Conservation (phyloP, 441 rosid genomes). For the Eutrema salsugineum region DNA sequence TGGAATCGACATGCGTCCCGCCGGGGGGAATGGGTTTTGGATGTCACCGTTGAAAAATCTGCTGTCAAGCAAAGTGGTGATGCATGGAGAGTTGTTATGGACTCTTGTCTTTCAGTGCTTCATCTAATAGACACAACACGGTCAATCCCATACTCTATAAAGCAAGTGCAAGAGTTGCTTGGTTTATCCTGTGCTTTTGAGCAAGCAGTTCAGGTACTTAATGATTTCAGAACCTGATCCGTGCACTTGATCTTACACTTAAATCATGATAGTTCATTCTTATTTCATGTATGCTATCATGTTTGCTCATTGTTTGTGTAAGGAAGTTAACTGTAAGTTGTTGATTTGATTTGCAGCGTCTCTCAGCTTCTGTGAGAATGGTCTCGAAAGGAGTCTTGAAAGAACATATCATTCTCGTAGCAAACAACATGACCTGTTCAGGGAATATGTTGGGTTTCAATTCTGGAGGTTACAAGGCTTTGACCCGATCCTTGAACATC, state of each 20-base stretch:
- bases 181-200: slow-evolving; percentile 92
- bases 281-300: neutral
- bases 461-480: slow-evolving; percentile 78
- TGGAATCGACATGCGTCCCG: slow-evolving; percentile 47
- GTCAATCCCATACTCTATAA: slow-evolving; percentile 83
- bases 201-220: slow-evolving; percentile 78
- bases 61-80: slow-evolving; percentile 81
- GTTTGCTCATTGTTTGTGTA: neutral
- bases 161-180: slow-evolving; percentile 87
- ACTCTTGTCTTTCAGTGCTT: slow-evolving; percentile 84
- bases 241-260: neutral
- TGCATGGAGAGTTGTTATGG: slow-evolving; percentile 92
- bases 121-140: slow-evolving; percentile 76
- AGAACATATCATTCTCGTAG: slow-evolving; percentile 91
- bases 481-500: slow-evolving; percentile 66
- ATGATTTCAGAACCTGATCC: neutral
- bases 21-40: slow-evolving; percentile 79
- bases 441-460: slow-evolving; percentile 92
- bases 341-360: slow-evolving; percentile 60
- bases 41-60: slow-evolving; percentile 67
- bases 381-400: slow-evolving; percentile 86
- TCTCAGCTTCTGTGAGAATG: slow-evolving; percentile 74
- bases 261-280: neutral
- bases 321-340: slow-evolving; percentile 14
- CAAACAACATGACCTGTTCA: slow-evolving; percentile 85